Percentiles rank a stretch among this genome's conserved stretches.
phyloP scores from a whole-genome alignment of 1,139 yeast species.

The Suhomyces wounanorum region DNA sequence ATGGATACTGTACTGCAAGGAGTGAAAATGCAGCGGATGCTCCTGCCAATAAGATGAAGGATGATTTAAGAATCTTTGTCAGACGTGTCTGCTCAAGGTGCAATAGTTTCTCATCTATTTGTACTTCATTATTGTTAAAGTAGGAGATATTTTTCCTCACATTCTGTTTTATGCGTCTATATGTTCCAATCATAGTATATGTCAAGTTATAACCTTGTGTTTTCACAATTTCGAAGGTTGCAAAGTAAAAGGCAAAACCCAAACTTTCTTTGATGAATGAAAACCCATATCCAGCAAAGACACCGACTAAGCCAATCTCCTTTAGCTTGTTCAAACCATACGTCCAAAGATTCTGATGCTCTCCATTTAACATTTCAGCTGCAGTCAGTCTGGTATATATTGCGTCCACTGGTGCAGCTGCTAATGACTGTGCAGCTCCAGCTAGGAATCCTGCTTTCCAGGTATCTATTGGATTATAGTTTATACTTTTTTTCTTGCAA shows the following conservation, averaged over 20 bases:
- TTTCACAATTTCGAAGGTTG: slow-evolving; percentile 82
- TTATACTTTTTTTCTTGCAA: slow-evolving; percentile 13
- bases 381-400: slow-evolving; percentile 80
- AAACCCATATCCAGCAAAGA: slow-evolving; percentile 84
- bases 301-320: slow-evolving; percentile 79
- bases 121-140: slow-evolving; percentile 20
- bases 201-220: slow-evolving; percentile 62
- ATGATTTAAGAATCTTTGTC: slow-evolving; percentile 59
- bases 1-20: slow-evolving; percentile 80
- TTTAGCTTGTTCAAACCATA: slow-evolving; percentile 69
- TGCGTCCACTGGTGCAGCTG: slow-evolving; percentile 94
- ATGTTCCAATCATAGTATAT: slow-evolving; percentile 60
- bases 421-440: slow-evolving; percentile 83
- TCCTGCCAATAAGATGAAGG: slow-evolving; percentile 83
- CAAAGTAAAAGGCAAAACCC: slow-evolving; percentile 85
- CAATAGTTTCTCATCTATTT: slow-evolving; percentile 33
- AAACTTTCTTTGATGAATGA: slow-evolving; percentile 77
- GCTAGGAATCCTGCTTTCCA: slow-evolving; percentile 84
- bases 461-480: slow-evolving; percentile 52
- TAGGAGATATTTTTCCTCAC: slow-evolving; percentile 25
- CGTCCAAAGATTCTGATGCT: slow-evolving; percentile 72
- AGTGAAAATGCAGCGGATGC: slow-evolving; percentile 81
- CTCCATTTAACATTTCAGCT: slow-evolving; percentile 68
- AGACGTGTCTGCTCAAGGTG: slow-evolving; percentile 42
- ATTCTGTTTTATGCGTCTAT: slow-evolving; percentile 38